Percentiles rank a stretch among this genome's conserved stretches.
Evolutionary conservation across 306 rosid species (phyloP).

Genomic region (Styphnolobium japonicum): DNA sequence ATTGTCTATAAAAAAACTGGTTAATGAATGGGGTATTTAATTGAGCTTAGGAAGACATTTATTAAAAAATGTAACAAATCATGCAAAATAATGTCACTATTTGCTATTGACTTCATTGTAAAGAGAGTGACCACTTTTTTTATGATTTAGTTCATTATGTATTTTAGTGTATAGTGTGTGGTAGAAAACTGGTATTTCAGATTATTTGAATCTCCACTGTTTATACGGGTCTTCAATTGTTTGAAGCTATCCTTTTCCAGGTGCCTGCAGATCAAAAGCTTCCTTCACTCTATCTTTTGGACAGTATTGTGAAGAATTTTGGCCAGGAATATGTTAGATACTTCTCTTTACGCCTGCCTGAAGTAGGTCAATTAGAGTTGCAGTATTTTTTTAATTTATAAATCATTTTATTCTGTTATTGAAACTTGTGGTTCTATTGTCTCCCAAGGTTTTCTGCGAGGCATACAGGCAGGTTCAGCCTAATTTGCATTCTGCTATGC

Average conservation of each 20-base stretch:
- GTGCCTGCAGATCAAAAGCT: constrained; percentile 86
- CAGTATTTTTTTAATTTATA: constrained; percentile 6
- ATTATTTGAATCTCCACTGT: constrained; percentile 13
- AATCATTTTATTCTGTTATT: constrained; percentile 21
- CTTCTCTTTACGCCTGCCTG: constrained; percentile 74
- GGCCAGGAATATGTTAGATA: constrained; percentile 70
- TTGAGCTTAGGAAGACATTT: too few species aligned
- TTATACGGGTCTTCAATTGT: constrained; percentile 25
- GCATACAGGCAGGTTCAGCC: constrained; percentile 84
- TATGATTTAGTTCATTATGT: background rate
- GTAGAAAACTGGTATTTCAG: background rate
- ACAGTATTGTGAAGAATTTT: constrained; percentile 92
- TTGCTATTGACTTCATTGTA: constrained; percentile 1
- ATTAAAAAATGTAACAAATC: background rate
- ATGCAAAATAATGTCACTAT: background rate
- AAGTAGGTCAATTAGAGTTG: constrained; percentile 51
- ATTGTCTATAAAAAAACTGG: background rate
- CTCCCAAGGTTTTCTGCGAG: constrained; percentile 75
- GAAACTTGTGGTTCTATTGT: constrained; percentile 18
- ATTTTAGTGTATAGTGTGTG: background rate
- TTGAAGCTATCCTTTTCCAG: constrained; percentile 53
- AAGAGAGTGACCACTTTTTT: background rate
- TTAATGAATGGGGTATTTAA: background rate
- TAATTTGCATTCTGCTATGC: constrained; percentile 67
- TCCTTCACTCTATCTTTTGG: constrained; percentile 88